Evolutionary conservation across 345 rosid genomes (phyloP), one percentile per base, ranked within the genome.

Genomic region (Odontarrhena argentea): DNA sequence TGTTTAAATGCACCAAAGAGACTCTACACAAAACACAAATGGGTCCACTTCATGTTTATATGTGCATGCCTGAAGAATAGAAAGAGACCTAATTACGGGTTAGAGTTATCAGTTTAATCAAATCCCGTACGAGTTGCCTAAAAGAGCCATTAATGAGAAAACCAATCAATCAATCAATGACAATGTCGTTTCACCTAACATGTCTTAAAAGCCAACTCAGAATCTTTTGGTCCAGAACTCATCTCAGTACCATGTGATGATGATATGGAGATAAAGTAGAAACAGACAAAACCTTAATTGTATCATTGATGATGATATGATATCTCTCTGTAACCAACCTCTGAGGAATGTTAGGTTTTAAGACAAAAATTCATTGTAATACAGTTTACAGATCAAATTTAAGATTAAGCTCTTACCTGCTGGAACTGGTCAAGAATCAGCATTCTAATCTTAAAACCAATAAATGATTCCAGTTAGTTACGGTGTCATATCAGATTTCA

Each of bases 121-220:
- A 46, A 74, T 14, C 28, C 73, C 77, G 68, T 60, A 67, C 72
- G 25, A 44, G 77, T 60, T 73, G 58, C 63, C 62, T 67, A 59
- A 73, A 50, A 44, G 38, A 73, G 72, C 46, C 36, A 44, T 54
- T 53, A 60, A 67, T 67, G 73, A 67, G 59, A 53, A 67, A 54
- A 22, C 67, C 67, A 74, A 45, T 32, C 36, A 32, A 67, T 67
- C 65, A 61, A 50, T 53, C 73, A 35, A 6, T 60, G 73, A 61
- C 38, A 74, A 24, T 54, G 59, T 30, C 73, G 40, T 54, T 54
- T 55, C 57, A 74, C 77, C 73, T 60, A 74, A 74, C 77, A 43
- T 60, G 68, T 54, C 51, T 51, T 42, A 42, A 59, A 58, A 45
- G 67, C 68, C 68, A 37, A 40, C 60, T 58, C 22, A 61, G 18